Evolutionary conservation across 2,329 filamentous ascomycete genomes (phyloP).

Genomic region (Beauveria brongniartii): DNA sequence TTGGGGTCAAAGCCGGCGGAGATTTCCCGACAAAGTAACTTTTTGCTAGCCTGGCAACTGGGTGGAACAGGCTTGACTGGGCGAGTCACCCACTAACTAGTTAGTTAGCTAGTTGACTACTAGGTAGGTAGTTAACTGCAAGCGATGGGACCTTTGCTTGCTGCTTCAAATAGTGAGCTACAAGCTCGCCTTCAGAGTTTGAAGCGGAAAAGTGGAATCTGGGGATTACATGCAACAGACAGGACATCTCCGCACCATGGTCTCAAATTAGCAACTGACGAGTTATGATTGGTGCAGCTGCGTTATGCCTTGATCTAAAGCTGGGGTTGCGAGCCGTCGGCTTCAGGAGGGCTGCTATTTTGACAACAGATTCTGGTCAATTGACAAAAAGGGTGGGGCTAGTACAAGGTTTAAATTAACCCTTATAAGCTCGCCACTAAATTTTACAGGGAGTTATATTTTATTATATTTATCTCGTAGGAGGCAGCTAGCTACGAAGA

Average conservation of each 20-base stretch:
- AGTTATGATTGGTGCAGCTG: background rate
- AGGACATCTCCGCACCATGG: background rate
- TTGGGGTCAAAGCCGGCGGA: conserved; percentile 2
- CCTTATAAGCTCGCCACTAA: too few relatives aligned
- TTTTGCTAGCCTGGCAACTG: background rate
- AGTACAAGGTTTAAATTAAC: too few relatives aligned
- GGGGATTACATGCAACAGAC: background rate
- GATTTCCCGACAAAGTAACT: conserved; percentile 10
- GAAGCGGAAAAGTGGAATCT: background rate
- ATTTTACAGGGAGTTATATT: too few relatives aligned
- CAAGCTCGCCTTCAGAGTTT: background rate
- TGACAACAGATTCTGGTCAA: too few relatives aligned
- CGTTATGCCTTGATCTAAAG: background rate
- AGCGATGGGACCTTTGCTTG: background rate
- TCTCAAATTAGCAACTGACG: background rate
- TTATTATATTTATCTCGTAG: too few relatives aligned
- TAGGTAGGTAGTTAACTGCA: background rate
- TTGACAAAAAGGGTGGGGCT: too few relatives aligned
- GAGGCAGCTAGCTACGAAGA: too few relatives aligned
- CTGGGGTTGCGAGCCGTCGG: background rate
- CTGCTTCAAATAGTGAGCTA: background rate
- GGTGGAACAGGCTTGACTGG: background rate
- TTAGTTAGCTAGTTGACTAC: background rate
- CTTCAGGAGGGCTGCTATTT: background rate
- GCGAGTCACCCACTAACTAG: background rate